phyloP scores from a whole-genome alignment of 441 rosid species.

The Populus hybrid region DNA sequence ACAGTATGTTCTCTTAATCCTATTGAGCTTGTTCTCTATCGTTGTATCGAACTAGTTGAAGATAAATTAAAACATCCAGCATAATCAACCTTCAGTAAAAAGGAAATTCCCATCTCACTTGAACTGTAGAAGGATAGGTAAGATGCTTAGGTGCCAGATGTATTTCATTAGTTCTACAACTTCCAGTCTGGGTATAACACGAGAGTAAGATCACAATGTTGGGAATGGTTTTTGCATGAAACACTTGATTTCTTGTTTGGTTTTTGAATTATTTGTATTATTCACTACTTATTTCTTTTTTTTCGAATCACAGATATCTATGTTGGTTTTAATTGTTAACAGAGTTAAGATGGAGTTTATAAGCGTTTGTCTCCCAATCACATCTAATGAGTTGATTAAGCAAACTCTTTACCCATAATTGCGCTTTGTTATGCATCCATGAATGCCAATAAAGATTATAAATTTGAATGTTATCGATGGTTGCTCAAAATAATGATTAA shows the following conservation, averaged over 20 bases:
- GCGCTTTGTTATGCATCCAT: neutral
- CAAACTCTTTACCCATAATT: neutral
- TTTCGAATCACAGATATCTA: neutral
- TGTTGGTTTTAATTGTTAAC: neutral
- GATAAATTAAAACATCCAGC: slow-evolving; percentile 40
- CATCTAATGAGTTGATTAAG: too few relatives aligned
- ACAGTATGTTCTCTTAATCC: slow-evolving; percentile 52
- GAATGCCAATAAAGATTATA: neutral
- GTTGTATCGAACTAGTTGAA: slow-evolving; percentile 91
- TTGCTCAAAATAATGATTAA: neutral
- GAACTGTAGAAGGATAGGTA: neutral
- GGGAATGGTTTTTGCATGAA: neutral
- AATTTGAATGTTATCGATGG: neutral
- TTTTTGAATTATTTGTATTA: neutral
- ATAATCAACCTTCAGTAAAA: neutral
- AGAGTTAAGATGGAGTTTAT: neutral
- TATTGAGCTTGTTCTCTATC: slow-evolving; percentile 62
- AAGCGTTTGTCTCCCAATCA: neutral
- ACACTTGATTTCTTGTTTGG: neutral
- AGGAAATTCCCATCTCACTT: neutral
- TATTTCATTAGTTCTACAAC: neutral
- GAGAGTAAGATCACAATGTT: neutral
- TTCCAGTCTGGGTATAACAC: neutral
- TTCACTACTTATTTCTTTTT: neutral
- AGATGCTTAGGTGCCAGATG: neutral